phyloP scores from a whole-genome alignment of 2,329 filamentous ascomycete species.

The Didymella lethalis region DNA sequence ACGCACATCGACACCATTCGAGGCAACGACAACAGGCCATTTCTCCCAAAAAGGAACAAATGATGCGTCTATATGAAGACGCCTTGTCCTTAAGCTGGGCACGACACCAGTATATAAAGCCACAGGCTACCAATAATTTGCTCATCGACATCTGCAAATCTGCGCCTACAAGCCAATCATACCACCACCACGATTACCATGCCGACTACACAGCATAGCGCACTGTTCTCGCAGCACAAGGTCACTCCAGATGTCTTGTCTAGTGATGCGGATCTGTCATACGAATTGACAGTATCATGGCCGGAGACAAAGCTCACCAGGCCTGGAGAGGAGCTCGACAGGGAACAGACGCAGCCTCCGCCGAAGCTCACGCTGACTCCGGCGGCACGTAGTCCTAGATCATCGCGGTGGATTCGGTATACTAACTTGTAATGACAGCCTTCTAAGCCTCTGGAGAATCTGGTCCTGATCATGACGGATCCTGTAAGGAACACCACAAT shows the following conservation, averaged over 20 bases:
- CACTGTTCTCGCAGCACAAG: constrained; percentile 21
- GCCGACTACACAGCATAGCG: constrained; percentile 9
- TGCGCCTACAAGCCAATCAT: background rate
- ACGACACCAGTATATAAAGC: background rate
- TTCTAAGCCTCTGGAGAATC: constrained; percentile 19
- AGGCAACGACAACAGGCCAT: constrained; percentile 15
- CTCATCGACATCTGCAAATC: background rate
- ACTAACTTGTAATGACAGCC: constrained; percentile 19
- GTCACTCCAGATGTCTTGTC: constrained; percentile 33
- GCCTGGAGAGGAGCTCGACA: constrained; percentile 25
- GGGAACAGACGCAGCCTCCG: constrained; percentile 29
- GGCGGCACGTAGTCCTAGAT: constrained; percentile 8
- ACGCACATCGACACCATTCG: constrained; percentile 7
- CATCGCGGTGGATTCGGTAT: background rate
- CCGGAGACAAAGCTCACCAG: constrained; percentile 24
- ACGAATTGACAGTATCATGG: constrained; percentile 28
- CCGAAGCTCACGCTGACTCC: constrained; percentile 26
- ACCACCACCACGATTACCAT: background rate
- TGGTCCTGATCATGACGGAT: constrained; percentile 32
- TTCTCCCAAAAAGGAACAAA: background rate
- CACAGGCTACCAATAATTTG: background rate
- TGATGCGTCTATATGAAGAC: constrained; percentile 4
- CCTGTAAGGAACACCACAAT: constrained; percentile 14
- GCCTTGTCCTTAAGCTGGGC: constrained; percentile 3
- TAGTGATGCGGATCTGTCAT: constrained; percentile 15